These are phyloP conservation scores for Eragrostis nindensis DNA, from an alignment of 176 grass and related monocot genomes.

Conservation along the genomic window DNA sequence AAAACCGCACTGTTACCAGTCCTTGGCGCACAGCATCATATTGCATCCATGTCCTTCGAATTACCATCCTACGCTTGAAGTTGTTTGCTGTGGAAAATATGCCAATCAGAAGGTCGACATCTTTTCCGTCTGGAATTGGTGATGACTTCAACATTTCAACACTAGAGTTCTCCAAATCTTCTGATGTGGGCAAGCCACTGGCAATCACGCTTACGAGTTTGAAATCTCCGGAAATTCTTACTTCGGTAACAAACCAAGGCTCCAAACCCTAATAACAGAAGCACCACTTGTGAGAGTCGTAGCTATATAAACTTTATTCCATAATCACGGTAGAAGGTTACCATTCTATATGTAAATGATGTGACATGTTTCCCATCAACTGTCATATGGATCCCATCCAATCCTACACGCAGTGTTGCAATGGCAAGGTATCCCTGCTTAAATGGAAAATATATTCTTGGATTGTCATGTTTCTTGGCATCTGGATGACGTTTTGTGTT, in stretches of 20 bases:
- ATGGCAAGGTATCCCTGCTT: conserved; percentile 91
- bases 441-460: conserved; percentile 73
- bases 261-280: conserved; percentile 71
- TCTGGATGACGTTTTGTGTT: conserved; percentile 35
- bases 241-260: conserved; percentile 76
- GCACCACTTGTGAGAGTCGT: neutral
- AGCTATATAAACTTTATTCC: conserved; percentile 20
- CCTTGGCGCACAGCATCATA: conserved; percentile 72
- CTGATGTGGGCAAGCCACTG: conserved; percentile 86
- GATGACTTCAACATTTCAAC: conserved; percentile 70
- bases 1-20: conserved; percentile 68
- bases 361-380: conserved; percentile 86
- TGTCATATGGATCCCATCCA: conserved; percentile 85
- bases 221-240: conserved; percentile 78
- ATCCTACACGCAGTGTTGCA: conserved; percentile 65
- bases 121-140: conserved; percentile 57
- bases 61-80: conserved; percentile 88
- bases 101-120: conserved; percentile 83
- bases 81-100: conserved; percentile 97
- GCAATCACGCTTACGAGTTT: conserved; percentile 77
- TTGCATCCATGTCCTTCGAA: conserved; percentile 97
- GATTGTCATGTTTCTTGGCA: conserved; percentile 43
- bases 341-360: conserved; percentile 71
- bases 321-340: conserved; percentile 51
- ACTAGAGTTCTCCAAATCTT: conserved; percentile 67